Base-by-base conservation (phyloP, 2,329 filamentous ascomycete genomes). In the Penicillium sp. region DNA sequence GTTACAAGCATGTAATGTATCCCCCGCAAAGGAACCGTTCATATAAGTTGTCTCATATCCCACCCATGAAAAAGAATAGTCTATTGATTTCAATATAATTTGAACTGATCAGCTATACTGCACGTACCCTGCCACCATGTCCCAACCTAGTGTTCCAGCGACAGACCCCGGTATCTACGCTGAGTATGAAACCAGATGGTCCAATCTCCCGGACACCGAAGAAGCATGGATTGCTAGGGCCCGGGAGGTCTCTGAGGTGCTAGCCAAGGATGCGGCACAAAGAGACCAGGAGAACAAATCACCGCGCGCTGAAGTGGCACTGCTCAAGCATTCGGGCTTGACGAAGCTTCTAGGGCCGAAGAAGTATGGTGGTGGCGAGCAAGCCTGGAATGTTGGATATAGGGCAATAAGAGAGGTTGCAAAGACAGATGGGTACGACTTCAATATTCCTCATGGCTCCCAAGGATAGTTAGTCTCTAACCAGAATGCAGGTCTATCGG, bases 401-500 rank as follows among this genome's bases (percentile, higher is more conserved):
- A 81, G 81, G 62, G 75, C 73, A 0, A 85, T 87, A 29, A 77
- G 85, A 0, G 83, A 86, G 55, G 81, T 88, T 6, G 83, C 86
- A 1, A 85, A 85, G 62, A 81, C 77, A 0, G 85, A 88, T 67
- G 85, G 85, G 77, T 84, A 60, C 29, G 55, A n/a, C n/a, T 3
- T 6, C 10, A 31, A n/a, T 6, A 42, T 18, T 21, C 18, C 13
- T 6, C 15, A 21, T 41, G 6, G 10, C 13, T 35, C 13, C 16
- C 13, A 5, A 37, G 8, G 10, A 50, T 32, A 37, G 31, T 21
- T 32, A 37, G 31, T 21, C 9, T 13, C 27, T 31, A 21, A 44
- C n/a, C 15, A 13, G 18, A 37, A 31, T n/a, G 34, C 39, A 80
- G 77, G 0, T 85, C 82, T 0, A 74, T 88, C 32, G 85, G 85